Evolutionary conservation across 352 stramenopile species (phyloP).

Genomic region (Phytophthora chlamydospora): DNA sequence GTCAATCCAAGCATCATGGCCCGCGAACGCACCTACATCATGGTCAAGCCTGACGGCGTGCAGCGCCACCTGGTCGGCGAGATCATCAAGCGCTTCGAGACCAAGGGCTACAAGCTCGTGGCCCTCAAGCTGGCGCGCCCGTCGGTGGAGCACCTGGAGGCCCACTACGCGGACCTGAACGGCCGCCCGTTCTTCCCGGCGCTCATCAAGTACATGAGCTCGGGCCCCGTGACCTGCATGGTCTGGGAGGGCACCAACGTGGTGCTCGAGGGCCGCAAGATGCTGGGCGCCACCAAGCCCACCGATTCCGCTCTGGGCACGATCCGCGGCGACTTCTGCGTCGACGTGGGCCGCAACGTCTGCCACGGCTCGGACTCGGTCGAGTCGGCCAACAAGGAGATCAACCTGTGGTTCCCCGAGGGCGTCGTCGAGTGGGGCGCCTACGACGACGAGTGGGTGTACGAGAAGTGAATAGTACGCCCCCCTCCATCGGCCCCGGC

Average conservation of each 20-base stretch:
- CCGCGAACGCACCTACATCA: slow-evolving; percentile 95
- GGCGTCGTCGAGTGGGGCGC: slow-evolving; percentile 93
- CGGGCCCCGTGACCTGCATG: slow-evolving; percentile 96
- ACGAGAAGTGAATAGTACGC: slow-evolving; percentile 87
- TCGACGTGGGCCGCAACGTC: slow-evolving; percentile 92
- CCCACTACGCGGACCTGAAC: slow-evolving; percentile 94
- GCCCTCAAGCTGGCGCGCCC: slow-evolving; percentile 95
- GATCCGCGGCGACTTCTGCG: slow-evolving; percentile 95
- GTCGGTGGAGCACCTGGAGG: slow-evolving; percentile 89
- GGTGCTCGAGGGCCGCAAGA: slow-evolving; percentile 94
- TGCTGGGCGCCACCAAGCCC: slow-evolving; percentile 95
- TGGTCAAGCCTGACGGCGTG: slow-evolving; percentile 95
- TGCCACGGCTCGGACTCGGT: slow-evolving; percentile 96
- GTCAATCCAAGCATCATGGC: slow-evolving; percentile 62
- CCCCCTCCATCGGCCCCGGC: neutral
- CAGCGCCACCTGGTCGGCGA: slow-evolving; percentile 93
- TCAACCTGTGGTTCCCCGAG: slow-evolving; percentile 97
- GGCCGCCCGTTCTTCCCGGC: slow-evolving; percentile 93
- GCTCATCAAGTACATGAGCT: slow-evolving; percentile 92
- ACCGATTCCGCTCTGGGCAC: slow-evolving; percentile 91
- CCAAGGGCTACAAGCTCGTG: slow-evolving; percentile 96
- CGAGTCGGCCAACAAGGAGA: slow-evolving; percentile 98
- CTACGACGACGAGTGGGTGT: slow-evolving; percentile 94
- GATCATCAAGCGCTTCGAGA: slow-evolving; percentile 96
- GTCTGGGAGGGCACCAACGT: slow-evolving; percentile 93